Base-by-base conservation (phyloP, 2,329 filamentous ascomycete genomes). In the Pestalotiopsis fici region DNA sequence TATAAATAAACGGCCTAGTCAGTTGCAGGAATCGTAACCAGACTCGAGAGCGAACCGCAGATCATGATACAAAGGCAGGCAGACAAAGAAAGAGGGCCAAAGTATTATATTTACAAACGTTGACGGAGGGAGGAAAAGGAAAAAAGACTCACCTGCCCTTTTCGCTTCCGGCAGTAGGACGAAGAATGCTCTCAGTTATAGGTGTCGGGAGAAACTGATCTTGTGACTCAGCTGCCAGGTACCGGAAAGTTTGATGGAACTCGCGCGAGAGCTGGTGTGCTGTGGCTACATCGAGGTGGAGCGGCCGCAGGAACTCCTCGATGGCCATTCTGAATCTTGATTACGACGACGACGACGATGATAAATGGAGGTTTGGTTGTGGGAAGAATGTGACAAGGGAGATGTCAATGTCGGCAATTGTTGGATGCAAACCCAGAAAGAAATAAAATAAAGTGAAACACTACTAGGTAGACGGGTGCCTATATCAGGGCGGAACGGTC, bases 161-260 rank as follows among this genome's bases (percentile, higher is more conserved):
- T 69, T 81, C 79, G 64, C 75, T 74, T 47, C 80, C 77, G 25
- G 77, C 78, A 12, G 81, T 78, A 12, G 85, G 86, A 47, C 85
- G 81, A 69, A 90, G 74, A 65, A 90, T 84, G 6, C 85, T 85
- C 70, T 89, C 87, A 3, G 86, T 87, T 71, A 90, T 88, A 59
- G 88, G 88, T 3, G 88, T 90, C 12, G 87, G 82, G 39, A 90
- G 76, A 72, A 90, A 90, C 74, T 90, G 88, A 50, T 85, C 79
- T 25, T 77, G 68, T 1, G 87, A 87, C 43, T 87, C 77, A 66
- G 84, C 83, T 25, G 88, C 85, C 59, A 90, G 79, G 6, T 78
- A 73, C 25, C 75, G 77, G 71, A 88, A 90, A 27, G 80, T 84
- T 13, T 72, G 70, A 64, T 80, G 77, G 56, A 90, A 82, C 61